Evolutionary conservation across 331 rosid species (phyloP), one percentile per base, ranked within the genome.

Genomic region (Quercus lobata): DNA sequence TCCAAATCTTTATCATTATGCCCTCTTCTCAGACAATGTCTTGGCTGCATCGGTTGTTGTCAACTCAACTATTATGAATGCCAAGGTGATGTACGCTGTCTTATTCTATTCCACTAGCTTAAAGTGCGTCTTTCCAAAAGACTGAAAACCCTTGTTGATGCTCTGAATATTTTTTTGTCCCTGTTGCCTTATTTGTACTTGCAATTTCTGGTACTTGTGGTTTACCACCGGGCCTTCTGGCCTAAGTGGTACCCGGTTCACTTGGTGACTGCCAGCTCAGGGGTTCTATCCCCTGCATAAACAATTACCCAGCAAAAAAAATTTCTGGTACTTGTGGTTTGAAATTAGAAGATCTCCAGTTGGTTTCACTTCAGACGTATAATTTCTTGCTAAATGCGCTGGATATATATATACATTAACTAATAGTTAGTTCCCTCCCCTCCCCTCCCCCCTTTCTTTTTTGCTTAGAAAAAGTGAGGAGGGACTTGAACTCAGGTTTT

Each of bases 21-120:
- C 98, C 29, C 90, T 96, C 77, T 96, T 93, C 88, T 91, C 98
- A 10, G 99, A 96, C 90, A 96, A 96, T 56, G 98, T 96, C 78
- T 84, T 96, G 97, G 99, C 98, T 82, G 97, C 99, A 62, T 93
- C 97, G 8, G 97, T 96, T 7, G 97, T 96, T 69, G 97, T 96
- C 85, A 96, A 93, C 89, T 93, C 98, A 73, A 85, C 98, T 81
- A 57, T 93, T 77, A 80, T 30, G 72, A 93, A 93, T 80, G 97
- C 97, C 73, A 93, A 96, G 98, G 99, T 96, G 79, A 89, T 63
- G 56, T 30, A 5, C 24, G 27, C 32, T 14, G 8, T 75, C 82
- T 35, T 79, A 25, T 63, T 63, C n/a, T 63, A 25, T 29, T 80
- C 66, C n/a, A 44, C 77, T 35, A 41, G 62, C 46, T 56, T 46